Percentiles rank a stretch among this genome's conserved stretches.
These are phyloP conservation scores for Chaetomiaceae sp. DNA, from an alignment of 2,329 filamentous ascomycete genomes.

Conservation along the genomic window DNA sequence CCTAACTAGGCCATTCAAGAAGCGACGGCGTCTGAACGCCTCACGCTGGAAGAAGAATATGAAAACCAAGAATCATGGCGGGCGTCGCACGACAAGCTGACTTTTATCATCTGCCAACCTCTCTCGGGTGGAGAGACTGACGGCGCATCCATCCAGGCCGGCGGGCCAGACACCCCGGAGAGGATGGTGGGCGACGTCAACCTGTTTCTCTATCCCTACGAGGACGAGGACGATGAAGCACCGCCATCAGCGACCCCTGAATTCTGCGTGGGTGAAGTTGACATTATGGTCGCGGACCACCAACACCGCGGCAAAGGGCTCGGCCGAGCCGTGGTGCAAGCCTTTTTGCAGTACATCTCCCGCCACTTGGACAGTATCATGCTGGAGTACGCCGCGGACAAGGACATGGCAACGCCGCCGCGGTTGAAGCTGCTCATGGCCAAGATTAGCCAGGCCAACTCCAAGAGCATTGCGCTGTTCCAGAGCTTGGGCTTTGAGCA, in stretches of 20 bases:
- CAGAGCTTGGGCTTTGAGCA: slow-evolving; percentile 47
- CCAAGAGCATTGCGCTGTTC: slow-evolving; percentile 48
- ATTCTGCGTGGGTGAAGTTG: slow-evolving; percentile 62
- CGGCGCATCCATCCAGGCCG: slow-evolving; percentile 30
- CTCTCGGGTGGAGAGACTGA: not conserved
- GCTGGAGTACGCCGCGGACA: slow-evolving; percentile 42
- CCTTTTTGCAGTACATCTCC: slow-evolving; percentile 66
- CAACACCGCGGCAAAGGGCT: slow-evolving; percentile 56
- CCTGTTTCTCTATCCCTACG: slow-evolving; percentile 65
- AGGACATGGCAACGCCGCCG: slow-evolving; percentile 2
- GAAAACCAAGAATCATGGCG: slow-evolving; percentile 89
- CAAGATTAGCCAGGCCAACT: slow-evolving; percentile 52
- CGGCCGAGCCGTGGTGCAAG: slow-evolving; percentile 59
- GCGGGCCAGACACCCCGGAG: slow-evolving; percentile 48
- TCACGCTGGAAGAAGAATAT: slow-evolving; percentile 78
- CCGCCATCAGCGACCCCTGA: slow-evolving; percentile 18
- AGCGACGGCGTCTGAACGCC: slow-evolving; percentile 81
- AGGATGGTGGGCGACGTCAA: slow-evolving; percentile 73
- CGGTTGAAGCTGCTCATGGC: slow-evolving; percentile 31
- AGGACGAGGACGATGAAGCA: slow-evolving; percentile 42
- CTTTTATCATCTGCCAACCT: slow-evolving; percentile 75
- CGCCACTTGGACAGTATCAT: slow-evolving; percentile 51
- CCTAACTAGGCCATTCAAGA: slow-evolving; percentile 62
- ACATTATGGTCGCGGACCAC: slow-evolving; percentile 75
- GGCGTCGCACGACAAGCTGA: slow-evolving; percentile 76